These are phyloP conservation scores for Calonectria leucothoes DNA, from an alignment of 2,329 filamentous ascomycete species.

Conservation along the genomic window DNA sequence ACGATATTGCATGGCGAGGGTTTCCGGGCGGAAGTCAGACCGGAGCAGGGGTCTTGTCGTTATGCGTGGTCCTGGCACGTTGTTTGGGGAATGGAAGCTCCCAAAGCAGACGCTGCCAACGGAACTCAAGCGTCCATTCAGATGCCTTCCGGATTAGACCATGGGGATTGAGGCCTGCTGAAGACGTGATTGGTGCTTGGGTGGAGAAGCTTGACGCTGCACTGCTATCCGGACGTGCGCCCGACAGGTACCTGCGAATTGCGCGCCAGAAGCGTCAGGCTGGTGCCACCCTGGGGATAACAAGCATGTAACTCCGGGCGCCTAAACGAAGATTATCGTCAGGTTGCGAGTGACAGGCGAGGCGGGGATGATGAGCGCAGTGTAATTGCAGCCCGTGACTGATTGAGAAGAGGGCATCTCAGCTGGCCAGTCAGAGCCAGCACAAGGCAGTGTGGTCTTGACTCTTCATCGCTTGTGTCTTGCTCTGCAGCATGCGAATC, in stretches of 20 bases:
- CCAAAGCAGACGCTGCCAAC: not conserved
- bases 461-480: conserved; percentile 25
- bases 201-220: not conserved
- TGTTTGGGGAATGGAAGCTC: not conserved
- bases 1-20: not conserved
- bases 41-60: not conserved
- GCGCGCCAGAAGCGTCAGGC: conserved; percentile 31
- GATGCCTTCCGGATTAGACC: not conserved
- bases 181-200: conserved; percentile 30
- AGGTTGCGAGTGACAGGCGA: conserved; percentile 9
- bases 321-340: conserved; percentile 9
- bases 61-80: not conserved
- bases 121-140: not conserved
- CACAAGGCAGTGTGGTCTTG: conserved; percentile 16
- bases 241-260: conserved; percentile 24
- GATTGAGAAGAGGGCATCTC: not conserved
- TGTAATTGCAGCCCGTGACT: not conserved
- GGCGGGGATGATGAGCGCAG: not conserved
- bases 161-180: conserved; percentile 25
- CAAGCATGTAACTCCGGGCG: conserved; percentile 22
- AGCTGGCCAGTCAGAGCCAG: conserved; percentile 19
- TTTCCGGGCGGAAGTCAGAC: not conserved
- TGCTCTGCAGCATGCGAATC: conserved; percentile 37
- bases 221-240: not conserved
- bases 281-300: conserved; percentile 29